A percentile compares a stretch with the other conserved stretches of the same genome.
Evolutionary conservation across 768 basidiomycete species (phyloP).

Genomic region (Phylloporus sp.): DNA sequence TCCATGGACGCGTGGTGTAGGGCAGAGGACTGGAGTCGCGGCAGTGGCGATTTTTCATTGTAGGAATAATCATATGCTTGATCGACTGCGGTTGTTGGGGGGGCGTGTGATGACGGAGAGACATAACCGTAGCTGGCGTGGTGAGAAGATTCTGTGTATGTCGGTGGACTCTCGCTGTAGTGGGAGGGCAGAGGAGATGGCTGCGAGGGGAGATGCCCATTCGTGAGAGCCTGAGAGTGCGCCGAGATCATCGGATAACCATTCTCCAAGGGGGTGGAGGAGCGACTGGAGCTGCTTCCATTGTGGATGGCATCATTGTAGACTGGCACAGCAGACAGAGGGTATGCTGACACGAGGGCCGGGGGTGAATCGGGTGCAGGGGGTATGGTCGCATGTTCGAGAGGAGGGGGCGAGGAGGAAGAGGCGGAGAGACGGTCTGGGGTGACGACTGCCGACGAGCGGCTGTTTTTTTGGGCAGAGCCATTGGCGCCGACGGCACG

Average conservation of each 20-base stretch:
- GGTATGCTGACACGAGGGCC: slow-evolving; percentile 45
- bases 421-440: slow-evolving; percentile 26
- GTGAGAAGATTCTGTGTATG: slow-evolving; percentile 30
- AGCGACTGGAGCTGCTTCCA: slow-evolving; percentile 38
- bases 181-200: slow-evolving; percentile 29
- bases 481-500: slow-evolving; percentile 35
- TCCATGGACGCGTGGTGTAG: slow-evolving; percentile 28
- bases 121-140: slow-evolving; percentile 30
- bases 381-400: slow-evolving; percentile 40
- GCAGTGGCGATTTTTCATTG: slow-evolving; percentile 27
- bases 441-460: slow-evolving; percentile 22
- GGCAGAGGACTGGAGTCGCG: slow-evolving; percentile 28
- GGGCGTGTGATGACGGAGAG: slow-evolving; percentile 22
- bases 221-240: slow-evolving; percentile 35
- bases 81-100: slow-evolving; percentile 23
- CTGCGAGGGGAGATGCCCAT: slow-evolving; percentile 31
- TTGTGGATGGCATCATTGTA: slow-evolving; percentile 30
- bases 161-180: slow-evolving; percentile 29
- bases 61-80: slow-evolving; percentile 31
- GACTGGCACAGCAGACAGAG: slow-evolving; percentile 15
- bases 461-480: slow-evolving; percentile 16
- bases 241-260: slow-evolving; percentile 38
- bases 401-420: slow-evolving; percentile 35
- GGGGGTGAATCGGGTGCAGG: slow-evolving; percentile 57
- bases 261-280: slow-evolving; percentile 44